Percentiles rank a stretch among this genome's conserved stretches.
Evolutionary conservation across 148 eudicot genomes (phyloP).

Genomic region (Persicaria maculosa): DNA sequence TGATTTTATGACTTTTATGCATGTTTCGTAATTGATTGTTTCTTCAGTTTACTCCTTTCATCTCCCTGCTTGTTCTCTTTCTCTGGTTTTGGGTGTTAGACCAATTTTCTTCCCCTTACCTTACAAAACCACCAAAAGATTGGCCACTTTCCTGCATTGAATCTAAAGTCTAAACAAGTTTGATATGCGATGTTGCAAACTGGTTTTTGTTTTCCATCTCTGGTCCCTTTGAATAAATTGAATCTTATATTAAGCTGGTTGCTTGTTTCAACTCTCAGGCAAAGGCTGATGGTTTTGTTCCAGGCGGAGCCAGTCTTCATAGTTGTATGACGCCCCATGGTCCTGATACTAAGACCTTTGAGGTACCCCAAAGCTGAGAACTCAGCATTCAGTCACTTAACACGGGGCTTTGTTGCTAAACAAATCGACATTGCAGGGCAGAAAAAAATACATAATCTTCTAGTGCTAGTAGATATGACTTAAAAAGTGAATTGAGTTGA

Average conservation of each 20-base stretch:
- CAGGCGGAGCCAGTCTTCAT: constrained; percentile 95
- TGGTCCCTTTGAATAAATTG: neutral
- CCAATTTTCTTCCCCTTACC: neutral
- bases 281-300: constrained; percentile 95
- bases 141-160: neutral
- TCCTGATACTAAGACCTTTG: constrained; percentile 93
- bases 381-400: neutral
- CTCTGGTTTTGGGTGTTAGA: neutral
- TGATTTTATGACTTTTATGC: too few species aligned
- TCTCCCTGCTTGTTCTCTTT: neutral
- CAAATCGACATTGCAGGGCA: neutral
- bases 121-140: neutral
- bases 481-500: neutral
- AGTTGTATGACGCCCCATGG: constrained; percentile 99
- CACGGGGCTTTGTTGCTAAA: neutral
- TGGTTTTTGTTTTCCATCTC: neutral
- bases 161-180: neutral
- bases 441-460: neutral
- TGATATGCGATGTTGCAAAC: neutral
- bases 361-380: constrained; percentile 34
- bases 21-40: too few species aligned
- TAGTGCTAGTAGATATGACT: neutral
- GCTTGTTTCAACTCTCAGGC: constrained; percentile 36
- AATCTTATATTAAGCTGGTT: neutral
- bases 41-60: neutral